Percentiles rank a stretch among this genome's conserved stretches.
Conservation (phyloP, 2,329 filamentous ascomycete genomes). For the Xylaria sp. region DNA sequence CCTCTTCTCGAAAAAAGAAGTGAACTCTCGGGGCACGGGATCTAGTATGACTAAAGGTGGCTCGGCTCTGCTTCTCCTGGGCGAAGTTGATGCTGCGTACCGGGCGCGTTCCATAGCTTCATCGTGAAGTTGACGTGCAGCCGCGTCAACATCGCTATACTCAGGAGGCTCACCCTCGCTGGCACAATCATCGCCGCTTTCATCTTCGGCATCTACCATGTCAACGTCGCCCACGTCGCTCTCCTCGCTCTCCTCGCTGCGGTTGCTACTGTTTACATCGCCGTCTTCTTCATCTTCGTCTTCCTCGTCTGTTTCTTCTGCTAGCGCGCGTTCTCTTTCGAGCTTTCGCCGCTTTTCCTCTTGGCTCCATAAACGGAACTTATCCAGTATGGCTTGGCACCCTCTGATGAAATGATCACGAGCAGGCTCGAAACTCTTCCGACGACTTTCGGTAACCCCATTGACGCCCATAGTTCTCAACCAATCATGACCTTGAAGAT, state of each 20-base stretch:
- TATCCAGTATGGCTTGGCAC: slow-evolving; percentile 80
- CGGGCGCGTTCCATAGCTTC: slow-evolving; percentile 58
- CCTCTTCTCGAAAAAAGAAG: slow-evolving; percentile 83
- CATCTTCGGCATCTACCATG: slow-evolving; percentile 33
- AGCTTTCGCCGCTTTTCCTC: slow-evolving; percentile 85
- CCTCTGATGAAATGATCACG: slow-evolving; percentile 84
- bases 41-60: slow-evolving; percentile 43
- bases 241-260: slow-evolving; percentile 25
- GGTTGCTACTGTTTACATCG: slow-evolving; percentile 35
- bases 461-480: slow-evolving; percentile 88
- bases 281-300: slow-evolving; percentile 38
- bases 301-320: slow-evolving; percentile 56
- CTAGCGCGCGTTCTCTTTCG: slow-evolving; percentile 71
- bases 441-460: slow-evolving; percentile 81
- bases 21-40: slow-evolving; percentile 66
- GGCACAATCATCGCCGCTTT: slow-evolving; percentile 20
- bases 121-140: slow-evolving; percentile 75
- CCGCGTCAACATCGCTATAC: slow-evolving; percentile 72
- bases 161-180: slow-evolving; percentile 63
- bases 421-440: slow-evolving; percentile 85
- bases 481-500: slow-evolving; percentile 91
- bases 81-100: slow-evolving; percentile 32
- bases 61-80: slow-evolving; percentile 34
- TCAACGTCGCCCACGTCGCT: slow-evolving; percentile 45
- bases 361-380: slow-evolving; percentile 85